Evolutionary conservation across 768 basidiomycete species (phyloP), one percentile per base, ranked within the genome.

Genomic region (Boletus reticuloceps): DNA sequence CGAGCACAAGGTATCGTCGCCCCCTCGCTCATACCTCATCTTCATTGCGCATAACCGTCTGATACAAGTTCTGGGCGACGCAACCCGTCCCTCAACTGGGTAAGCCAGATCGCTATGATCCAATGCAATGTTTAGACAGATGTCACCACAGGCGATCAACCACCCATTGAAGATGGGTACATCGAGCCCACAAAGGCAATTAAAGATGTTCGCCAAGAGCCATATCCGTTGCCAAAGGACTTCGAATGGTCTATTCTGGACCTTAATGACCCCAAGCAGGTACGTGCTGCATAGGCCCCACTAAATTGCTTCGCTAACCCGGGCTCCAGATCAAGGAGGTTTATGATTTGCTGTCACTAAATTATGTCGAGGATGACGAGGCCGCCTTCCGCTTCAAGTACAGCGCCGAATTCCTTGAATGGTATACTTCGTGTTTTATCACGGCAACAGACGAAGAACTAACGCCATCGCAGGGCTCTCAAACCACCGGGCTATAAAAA

Each of bases 301-400:
- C 9, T 13, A 7, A 16, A 47, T 20, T 31, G 4, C 16, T 47
- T 17, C 22, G 22, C 50, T 64, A 47, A 55, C 54, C 54, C 16
- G 12, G 12, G 19, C 19, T 47, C 1, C 54, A 98, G 93, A 83
- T 84, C 60, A 89, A 91, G 66, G 97, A 99, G 69, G 85, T 98
- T 13, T 91, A 97, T 64, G 86, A 94, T 60, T 79, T 99, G 3
- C 76, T 99, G 39, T 97, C 93, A 5, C 78, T 87, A 13, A 90
- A 98, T 72, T 99, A 98, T 63, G 94, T 99, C 43, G 97, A 99
- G 70, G 97, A 99, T 67, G 88, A 91, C 61, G 89, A 93, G 47
- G 95, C 95, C 6, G 81, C 89, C n/a, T 97, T 98, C 79, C 85
- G 97, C 36, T 98, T 99, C 79, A 86, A 91, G 68, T 99, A 99